Evolutionary conservation across 345 rosid species (phyloP), one percentile per base, ranked within the genome.

Genomic region (Citrus sp.): DNA sequence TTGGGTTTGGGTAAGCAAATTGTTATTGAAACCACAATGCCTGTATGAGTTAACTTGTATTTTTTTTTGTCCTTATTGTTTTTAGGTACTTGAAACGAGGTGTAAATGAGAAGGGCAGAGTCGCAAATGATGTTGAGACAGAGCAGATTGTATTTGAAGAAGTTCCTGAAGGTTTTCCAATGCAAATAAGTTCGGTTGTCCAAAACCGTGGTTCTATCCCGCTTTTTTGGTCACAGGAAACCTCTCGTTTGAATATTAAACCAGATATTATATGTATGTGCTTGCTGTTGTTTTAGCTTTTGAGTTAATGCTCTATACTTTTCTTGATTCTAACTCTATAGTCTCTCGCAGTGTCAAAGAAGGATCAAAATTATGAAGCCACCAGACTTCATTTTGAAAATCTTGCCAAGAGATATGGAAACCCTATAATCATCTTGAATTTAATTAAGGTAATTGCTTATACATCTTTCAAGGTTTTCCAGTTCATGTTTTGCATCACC

Each of bases 181-280:
- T 77, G 85, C 91, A 90, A 87, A 88, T 97, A 84, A 92, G 90
- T 87, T 94, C 99, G 27, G 87, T 97, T 69, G 94, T 94, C 76
- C 99, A 97, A 89, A 94, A 94, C 82, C 98, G 99, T 66, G 99
- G 99, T 75, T 97, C 99, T 68, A 97, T 97, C 79, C 99, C 98
- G 59, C 91, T 97, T 22, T 94, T 92, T 80, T 97, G 99, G 99
- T 94, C 99, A 51, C 99, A 97, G 79, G 98, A 97, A 88, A 94
- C 99, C 78, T 97, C 99, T 7, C 86, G 98, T 49, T 88, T 97
- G 93, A 97, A 90, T 84, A 16, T 94, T 74, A 97, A 93, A 82
- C 99, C 99, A n/a, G 98, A 94, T 89, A 94, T 94, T 62, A 88
- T 92, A 81, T 79, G 99, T 96, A 90, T 77, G 98, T 81, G 77